Base-by-base conservation (phyloP, 129 eudicot species). In the Heracleum sosnowskyi region DNA sequence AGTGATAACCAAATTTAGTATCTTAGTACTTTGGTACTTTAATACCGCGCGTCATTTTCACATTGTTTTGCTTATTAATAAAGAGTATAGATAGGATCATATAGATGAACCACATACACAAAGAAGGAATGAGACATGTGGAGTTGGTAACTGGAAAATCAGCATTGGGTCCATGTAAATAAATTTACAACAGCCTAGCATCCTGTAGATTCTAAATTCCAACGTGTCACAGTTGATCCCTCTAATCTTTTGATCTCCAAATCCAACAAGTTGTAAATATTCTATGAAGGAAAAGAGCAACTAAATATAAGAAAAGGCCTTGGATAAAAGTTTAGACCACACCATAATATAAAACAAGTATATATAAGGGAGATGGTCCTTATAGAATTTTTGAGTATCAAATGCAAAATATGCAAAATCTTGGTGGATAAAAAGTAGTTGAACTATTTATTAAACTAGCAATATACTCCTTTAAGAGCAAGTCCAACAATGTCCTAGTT, bases 191-290 rank as follows among this genome's bases (percentile, higher is more conserved):
- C n/a, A 51, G 10, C 26, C n/a, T n/a, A n/a, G n/a, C n/a, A n/a
- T n/a, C n/a, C 62, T 51, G 2, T 20, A 51, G 26, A 6, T 51
- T 51, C 62, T 51, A 51, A 20, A 49, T 51, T 49, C 26, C 62
- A 20, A 24, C n/a, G 62, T 51, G 62, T 16, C 11, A 20, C 2
- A 51, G 62, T 51, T 51, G 26, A 51, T 51, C 11, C 62, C 28
- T 20, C 62, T 49, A 40, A 55, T 1, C 11, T 20, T 55, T 24
- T 51, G 0, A 55, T 24, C 64, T 55, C 12, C 9, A 55, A 11
- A 55, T 55, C 64, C 64, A 55, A 24, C 70, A 63, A 63, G 70
- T 63, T 63, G 70, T 63, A 64, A 1, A 64, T 64, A 64, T 64
- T 64, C 71, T 64, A 31, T 12, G 11, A 29, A 64, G 22, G 70